Base-by-base conservation (phyloP, 2,329 filamentous ascomycete genomes). In the Alternaria novae-zelandiae region DNA sequence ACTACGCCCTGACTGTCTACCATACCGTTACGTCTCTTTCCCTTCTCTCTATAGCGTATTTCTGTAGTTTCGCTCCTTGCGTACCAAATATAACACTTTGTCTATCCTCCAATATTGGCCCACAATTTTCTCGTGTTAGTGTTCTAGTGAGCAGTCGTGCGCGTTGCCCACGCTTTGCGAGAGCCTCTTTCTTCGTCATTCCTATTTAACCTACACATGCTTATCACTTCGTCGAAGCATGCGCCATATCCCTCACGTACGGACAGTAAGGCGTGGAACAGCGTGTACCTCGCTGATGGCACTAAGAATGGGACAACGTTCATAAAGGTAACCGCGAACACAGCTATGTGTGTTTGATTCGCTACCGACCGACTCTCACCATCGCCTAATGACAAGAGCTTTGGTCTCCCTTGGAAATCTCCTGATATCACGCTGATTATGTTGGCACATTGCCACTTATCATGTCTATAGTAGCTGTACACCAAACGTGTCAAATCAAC, bases 121-220 rank as follows among this genome's bases (percentile, higher is more conserved):
- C 32, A 0, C 2, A 36, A n/a, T 36, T 36, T 36, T 36, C 1
- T n/a, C 32, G 32, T 36, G 8, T 4, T 36, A 3, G 15, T 36
- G 15, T 51, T 51, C 28, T 3, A 10, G 12, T 20, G 17, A 13
- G 5, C 0, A 8, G 10, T 36, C 32, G 32, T 36, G 7, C 32
- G 15, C 32, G 32, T 36, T 36, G 15, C 15, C 8, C 32, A 36
- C 7, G 15, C 32, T 36, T 36, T 1, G 0, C 15, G 32, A n/a
- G 0, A n/a, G 32, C 32, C 15, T n/a, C 15, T n/a, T n/a, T 15
- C 30, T 32, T 32, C 30, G 30, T 36, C 28, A 36, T 2, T 36
- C 13, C 30, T 4, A 36, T 4, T 36, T 3, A 36, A 2, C 2
- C 13, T 2, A 8, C 0, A 36, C 0, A 2, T 8, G 30, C 1